phyloP scores from a whole-genome alignment of 768 basidiomycete species.

The Lactifluus hygrophoroides region DNA sequence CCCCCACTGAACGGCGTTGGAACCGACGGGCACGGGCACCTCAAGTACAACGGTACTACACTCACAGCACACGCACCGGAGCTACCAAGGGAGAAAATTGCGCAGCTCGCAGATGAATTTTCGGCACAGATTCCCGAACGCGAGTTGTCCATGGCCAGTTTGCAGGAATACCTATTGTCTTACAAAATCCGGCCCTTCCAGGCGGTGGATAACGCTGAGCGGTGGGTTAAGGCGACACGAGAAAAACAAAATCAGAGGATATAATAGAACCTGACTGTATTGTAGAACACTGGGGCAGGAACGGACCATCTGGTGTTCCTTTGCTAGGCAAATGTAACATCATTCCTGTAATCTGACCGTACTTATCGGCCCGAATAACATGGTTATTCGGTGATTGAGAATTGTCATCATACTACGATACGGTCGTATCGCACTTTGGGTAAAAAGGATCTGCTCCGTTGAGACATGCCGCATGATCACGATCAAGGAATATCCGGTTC shows the following conservation, averaged over 20 bases:
- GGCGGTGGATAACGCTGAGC: conserved; percentile 38
- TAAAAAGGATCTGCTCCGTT: too few species aligned
- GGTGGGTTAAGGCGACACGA: conserved; percentile 45
- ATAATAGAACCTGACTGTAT: too few species aligned
- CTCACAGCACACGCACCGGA: conserved; percentile 26
- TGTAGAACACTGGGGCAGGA: background rate
- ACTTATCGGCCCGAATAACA: background rate
- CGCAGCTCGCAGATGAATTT: conserved; percentile 47
- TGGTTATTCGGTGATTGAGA: too few species aligned
- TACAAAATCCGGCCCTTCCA: conserved; percentile 53
- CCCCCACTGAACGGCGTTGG: background rate
- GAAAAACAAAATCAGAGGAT: conserved; percentile 22
- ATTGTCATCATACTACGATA: too few species aligned
- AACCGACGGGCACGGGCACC: background rate
- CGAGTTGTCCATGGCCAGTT: conserved; percentile 34
- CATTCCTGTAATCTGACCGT: background rate
- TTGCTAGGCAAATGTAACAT: background rate
- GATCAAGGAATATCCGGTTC: background rate
- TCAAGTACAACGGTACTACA: conserved; percentile 3
- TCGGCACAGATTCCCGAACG: conserved; percentile 43
- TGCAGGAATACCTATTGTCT: conserved; percentile 58
- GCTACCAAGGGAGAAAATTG: conserved; percentile 34
- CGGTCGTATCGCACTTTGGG: too few species aligned
- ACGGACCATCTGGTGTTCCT: background rate
- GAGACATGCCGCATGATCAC: too few species aligned